Evolutionary conservation across 805 yeast genomes (phyloP).

Genomic region (Teunomyces cretensis): DNA sequence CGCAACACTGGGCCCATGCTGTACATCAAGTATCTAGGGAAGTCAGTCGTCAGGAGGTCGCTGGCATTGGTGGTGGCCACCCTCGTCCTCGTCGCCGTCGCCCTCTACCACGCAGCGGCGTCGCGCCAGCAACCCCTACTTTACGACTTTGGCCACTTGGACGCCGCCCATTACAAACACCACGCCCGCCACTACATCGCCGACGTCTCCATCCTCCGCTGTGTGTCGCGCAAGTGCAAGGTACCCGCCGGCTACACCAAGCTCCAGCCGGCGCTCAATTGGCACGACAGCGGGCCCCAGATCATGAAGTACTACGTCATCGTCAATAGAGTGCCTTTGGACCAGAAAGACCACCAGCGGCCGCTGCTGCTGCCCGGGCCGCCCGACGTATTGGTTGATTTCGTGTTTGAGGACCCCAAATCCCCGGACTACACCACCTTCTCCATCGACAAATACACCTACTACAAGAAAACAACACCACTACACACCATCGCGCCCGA

Average conservation of each 20-base stretch:
- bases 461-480: slow-evolving; percentile 9
- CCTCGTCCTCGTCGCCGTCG: not conserved
- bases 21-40: no score
- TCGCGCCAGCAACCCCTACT: not conserved
- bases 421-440: not conserved
- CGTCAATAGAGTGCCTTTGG: not conserved
- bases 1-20: no score
- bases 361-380: no score
- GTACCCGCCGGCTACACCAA: slow-evolving; percentile 12
- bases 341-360: no score
- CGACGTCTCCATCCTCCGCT: slow-evolving; percentile 10
- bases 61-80: no score
- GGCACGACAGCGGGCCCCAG: slow-evolving; percentile 4
- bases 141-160: slow-evolving; percentile 3
- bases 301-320: not conserved
- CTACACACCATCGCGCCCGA: slow-evolving; percentile 4
- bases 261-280: slow-evolving; percentile 10
- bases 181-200: slow-evolving; percentile 7
- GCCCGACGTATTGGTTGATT: slow-evolving; percentile 7
- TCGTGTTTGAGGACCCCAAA: slow-evolving; percentile 5
- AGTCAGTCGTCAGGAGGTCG: no score
- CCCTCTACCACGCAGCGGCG: not conserved
- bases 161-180: not conserved
- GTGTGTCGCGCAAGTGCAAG: slow-evolving; percentile 8
- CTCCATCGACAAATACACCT: slow-evolving; percentile 6